Evolutionary conservation across 306 rosid genomes (phyloP), one percentile per base, ranked within the genome.

Genomic region (Lablab purpureus): DNA sequence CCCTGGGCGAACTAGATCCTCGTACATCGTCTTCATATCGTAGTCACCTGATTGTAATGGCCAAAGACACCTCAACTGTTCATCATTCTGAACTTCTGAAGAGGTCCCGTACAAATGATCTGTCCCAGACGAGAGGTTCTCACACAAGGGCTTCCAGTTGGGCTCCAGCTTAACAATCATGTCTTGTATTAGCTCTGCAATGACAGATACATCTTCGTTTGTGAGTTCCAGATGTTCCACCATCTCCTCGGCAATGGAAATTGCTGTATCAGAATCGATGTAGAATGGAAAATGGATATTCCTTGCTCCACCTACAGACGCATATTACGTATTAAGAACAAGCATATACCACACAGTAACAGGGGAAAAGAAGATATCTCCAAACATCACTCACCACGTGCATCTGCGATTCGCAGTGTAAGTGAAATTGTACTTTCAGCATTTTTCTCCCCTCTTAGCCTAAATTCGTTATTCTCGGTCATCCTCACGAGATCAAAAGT

Each of bases 221-320:
- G 82, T 58, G 30, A 94, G 92, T 74, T 77, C 92, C 68, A 94
- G 92, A 50, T 89, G 88, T 77, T 91, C 97, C 56, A 90, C 99
- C 99, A 94, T 94, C 92, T 94, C 99, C 84, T 81, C 87, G 67
- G 97, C 93, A 77, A 94, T 85, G 74, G 98, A 86, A 72, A 87
- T 74, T 21, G 89, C 87, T 25, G 99, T 92, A 73, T 95, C 99
- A 18, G 92, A 81, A 50, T 87, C 83, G 3, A 86, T 86, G 81
- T 85, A 95, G 82, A 95, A 95, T 50, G 88, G 86, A 52, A 95
- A 95, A 84, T 92, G 90, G 81, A 95, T 90, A 81, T 91, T 93
- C 83, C 87, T 90, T 40, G 81, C 87, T 52, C 73, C 86, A 88
- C 94, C 98, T 95, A 88, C 76, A 83, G 27, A 74, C 66, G 85